Base-by-base conservation (phyloP, 1,284 basidiomycete species). In the Cryptococcus deneoformans region DNA sequence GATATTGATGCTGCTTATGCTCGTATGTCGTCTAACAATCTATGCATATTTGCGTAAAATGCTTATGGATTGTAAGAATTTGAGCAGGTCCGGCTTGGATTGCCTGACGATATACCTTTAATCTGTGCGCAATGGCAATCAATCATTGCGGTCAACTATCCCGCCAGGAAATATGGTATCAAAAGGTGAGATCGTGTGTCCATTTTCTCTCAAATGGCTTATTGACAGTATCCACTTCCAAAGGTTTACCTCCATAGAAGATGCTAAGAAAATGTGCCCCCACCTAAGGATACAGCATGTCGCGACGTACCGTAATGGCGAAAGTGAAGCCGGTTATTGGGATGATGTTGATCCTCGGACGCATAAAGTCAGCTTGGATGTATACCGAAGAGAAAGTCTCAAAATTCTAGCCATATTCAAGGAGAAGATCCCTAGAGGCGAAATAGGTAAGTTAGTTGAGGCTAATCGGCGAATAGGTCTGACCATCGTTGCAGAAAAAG, bases 311-410 rank as follows among this genome's bases (percentile, higher is more conserved):
- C 54, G 74, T n/a, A 90, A 94, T 66, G 94, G 93, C 3, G 91
- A 92, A 60, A 80, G 79, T 49, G 87, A 92, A 72, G 90, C 95
- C 10, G 87, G 87, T 0, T 97, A 99, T 74, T 90, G 89, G 86
- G 85, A 91, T 39, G 82, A 89, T 57, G 86, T 93, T 5, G 87
- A 93, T 71, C 87, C 88, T 1, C 82, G 83, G 58, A 96, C 92
- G 9, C 94, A 99, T 80, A 98, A 99, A 82, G 92, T 92, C 56
- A 96, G 92, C 16, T 82, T 99, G 49, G 96, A 99, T 74, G 86
- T 90, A 58, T 99, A 99, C 75, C 82, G 95, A 14, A 83, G 95
- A 99, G 95, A 99, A 78, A 92, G 89, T 66, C 81, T 84, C 61
- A 97, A 94, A 78, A 89, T 98, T 61, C 83, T 94, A n/a, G 83